Conservation (phyloP, 768 basidiomycete genomes). For the Steccherinum ochraceum region DNA sequence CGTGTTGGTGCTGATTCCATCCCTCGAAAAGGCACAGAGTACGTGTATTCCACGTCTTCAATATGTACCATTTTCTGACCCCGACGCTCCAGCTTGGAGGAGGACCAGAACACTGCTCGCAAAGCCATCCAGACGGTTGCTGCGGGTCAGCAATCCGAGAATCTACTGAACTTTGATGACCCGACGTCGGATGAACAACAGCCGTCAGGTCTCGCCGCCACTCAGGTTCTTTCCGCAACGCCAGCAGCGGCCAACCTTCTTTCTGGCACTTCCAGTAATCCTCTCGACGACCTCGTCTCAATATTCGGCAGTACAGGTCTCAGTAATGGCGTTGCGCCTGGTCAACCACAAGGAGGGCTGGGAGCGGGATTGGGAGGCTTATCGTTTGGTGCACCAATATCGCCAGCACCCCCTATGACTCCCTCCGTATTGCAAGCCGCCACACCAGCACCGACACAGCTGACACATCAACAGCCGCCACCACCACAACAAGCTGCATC, state of each 20-base stretch:
- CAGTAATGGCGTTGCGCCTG: constrained; percentile 15
- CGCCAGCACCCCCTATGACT: constrained; percentile 14
- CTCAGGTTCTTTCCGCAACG: constrained; percentile 61
- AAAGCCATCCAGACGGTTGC: constrained; percentile 90
- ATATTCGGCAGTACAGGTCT: constrained; percentile 65
- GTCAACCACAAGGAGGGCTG: constrained; percentile 6
- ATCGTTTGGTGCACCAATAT: constrained; percentile 20
- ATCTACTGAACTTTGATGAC: constrained; percentile 92
- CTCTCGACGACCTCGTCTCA: constrained; percentile 88
- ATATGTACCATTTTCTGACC: not conserved
- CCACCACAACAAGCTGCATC: constrained; percentile 30
- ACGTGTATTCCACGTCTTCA: constrained; percentile 20
- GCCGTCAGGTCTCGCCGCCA: constrained; percentile 74
- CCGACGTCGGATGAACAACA: constrained; percentile 50
- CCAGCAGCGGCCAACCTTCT: constrained; percentile 72
- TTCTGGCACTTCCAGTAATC: constrained; percentile 78
- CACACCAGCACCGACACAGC: constrained; percentile 12
- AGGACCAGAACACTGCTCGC: constrained; percentile 67
- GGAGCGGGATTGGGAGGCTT: constrained; percentile 20
- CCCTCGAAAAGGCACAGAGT: constrained; percentile 58
- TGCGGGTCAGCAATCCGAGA: constrained; percentile 89
- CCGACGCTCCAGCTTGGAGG: constrained; percentile 38
- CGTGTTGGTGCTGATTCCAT: constrained; percentile 80
- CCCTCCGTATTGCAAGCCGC: constrained; percentile 16
- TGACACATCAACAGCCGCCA: constrained; percentile 9